phyloP scores from a whole-genome alignment of 495 filamentous ascomycete species.

The Chaetomium tenue region DNA sequence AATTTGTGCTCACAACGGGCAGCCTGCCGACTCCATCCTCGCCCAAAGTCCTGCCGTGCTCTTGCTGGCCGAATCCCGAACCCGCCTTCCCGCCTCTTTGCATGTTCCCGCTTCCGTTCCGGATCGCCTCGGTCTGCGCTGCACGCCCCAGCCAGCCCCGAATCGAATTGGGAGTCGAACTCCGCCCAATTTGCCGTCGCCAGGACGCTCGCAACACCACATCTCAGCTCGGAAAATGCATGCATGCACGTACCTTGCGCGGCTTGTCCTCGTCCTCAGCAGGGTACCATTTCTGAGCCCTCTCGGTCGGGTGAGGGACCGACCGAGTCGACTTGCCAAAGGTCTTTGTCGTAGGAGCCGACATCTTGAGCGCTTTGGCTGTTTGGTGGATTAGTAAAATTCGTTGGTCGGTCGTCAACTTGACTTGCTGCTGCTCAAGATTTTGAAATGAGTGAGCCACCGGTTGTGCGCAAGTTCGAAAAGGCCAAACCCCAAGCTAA shows the following conservation, averaged over 20 bases:
- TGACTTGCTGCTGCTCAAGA: slow-evolving; percentile 37
- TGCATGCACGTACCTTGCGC: slow-evolving; percentile 76
- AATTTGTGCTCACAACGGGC: background rate
- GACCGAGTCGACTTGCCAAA: slow-evolving; percentile 96
- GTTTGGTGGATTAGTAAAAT: slow-evolving; percentile 42
- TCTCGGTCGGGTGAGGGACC: slow-evolving; percentile 77
- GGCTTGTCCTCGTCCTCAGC: slow-evolving; percentile 86
- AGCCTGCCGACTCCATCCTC: background rate
- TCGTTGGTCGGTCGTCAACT: slow-evolving; percentile 40
- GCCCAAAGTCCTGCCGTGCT: slow-evolving; percentile 3
- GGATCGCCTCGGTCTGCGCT: background rate
- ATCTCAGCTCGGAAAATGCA: slow-evolving; percentile 16
- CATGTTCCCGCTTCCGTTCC: slow-evolving; percentile 3
- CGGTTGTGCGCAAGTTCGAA: slow-evolving; percentile 40
- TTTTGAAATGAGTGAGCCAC: slow-evolving; percentile 38
- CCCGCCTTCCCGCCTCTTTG: slow-evolving; percentile 7
- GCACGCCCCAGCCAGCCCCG: slow-evolving; percentile 17
- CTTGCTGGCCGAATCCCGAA: slow-evolving; percentile 4
- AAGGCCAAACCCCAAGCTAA: slow-evolving; percentile 41
- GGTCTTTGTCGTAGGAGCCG: slow-evolving; percentile 77
- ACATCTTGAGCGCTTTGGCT: slow-evolving; percentile 59
- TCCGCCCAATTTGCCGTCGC: slow-evolving; percentile 23
- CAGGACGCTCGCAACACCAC: slow-evolving; percentile 15
- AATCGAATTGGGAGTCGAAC: slow-evolving; percentile 14
- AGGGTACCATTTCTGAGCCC: slow-evolving; percentile 99